Evolutionary conservation across 2,329 filamentous ascomycete species (phyloP).

Genomic region (Teratosphaeria destructans): DNA sequence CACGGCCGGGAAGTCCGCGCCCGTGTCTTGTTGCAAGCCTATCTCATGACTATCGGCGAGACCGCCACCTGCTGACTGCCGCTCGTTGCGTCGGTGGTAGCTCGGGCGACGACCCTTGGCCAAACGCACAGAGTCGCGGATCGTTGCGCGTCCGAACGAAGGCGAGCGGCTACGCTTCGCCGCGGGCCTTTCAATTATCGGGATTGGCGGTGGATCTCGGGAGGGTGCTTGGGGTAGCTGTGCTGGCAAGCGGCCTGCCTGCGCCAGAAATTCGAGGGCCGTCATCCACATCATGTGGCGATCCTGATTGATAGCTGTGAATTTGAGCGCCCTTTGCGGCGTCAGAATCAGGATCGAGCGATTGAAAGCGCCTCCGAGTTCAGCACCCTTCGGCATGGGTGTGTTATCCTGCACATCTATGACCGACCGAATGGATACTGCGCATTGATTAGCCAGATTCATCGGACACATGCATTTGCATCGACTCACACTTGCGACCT

Average conservation of each 20-base stretch:
- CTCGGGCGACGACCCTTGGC: slow-evolving; percentile 54
- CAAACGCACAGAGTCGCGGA: slow-evolving; percentile 81
- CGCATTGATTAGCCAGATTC: slow-evolving; percentile 22
- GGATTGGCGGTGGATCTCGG: slow-evolving; percentile 18
- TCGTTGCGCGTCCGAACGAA: slow-evolving; percentile 41
- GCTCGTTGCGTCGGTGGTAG: slow-evolving; percentile 9
- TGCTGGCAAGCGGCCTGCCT: slow-evolving; percentile 64
- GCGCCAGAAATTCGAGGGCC: slow-evolving; percentile 85
- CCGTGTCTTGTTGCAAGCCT: slow-evolving; percentile 33
- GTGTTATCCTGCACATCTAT: slow-evolving; percentile 95
- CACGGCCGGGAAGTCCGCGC: slow-evolving; percentile 62
- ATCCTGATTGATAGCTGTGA: slow-evolving; percentile 73
- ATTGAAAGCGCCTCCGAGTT: slow-evolving; percentile 51
- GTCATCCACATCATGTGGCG: slow-evolving; percentile 93
- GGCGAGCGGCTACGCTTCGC: slow-evolving; percentile 21
- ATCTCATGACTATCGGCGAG: neutral
- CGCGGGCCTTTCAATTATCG: slow-evolving; percentile 17
- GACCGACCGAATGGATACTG: slow-evolving; percentile 91
- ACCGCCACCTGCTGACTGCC: neutral
- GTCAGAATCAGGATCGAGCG: slow-evolving; percentile 92
- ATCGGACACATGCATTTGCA: neutral
- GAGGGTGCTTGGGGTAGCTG: slow-evolving; percentile 19
- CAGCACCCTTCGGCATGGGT: slow-evolving; percentile 57
- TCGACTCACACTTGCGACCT: slow-evolving; percentile 76
- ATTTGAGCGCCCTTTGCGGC: slow-evolving; percentile 86